Evolutionary conservation across 441 rosid genomes (phyloP).

Genomic region (Biscutella laevigata): DNA sequence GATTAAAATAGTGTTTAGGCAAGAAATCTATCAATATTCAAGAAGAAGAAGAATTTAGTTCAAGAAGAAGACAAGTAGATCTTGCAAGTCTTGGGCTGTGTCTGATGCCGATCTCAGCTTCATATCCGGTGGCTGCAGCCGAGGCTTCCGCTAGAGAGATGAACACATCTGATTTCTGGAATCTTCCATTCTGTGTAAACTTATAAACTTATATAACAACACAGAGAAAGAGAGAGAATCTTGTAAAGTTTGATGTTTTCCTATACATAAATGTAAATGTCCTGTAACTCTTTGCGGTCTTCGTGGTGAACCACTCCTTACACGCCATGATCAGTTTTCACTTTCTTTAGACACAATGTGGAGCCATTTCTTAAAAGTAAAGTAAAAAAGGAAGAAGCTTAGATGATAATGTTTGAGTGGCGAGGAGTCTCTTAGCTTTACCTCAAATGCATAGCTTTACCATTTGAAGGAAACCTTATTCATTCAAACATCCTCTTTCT

Average conservation of each 20-base stretch:
- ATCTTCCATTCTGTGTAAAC: conserved; percentile 48
- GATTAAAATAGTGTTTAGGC: conserved; percentile 10
- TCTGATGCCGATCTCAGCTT: conserved; percentile 79
- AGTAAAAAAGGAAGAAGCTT: too few relatives aligned
- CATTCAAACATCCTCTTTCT: background rate
- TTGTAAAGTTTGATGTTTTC: conserved; percentile 19
- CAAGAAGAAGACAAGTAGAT: conserved; percentile 48
- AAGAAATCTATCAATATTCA: conserved; percentile 10
- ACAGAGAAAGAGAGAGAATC: background rate
- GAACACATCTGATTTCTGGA: conserved; percentile 69
- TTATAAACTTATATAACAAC: conserved; percentile 11
- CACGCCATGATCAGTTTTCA: too few relatives aligned
- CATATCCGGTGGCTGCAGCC: conserved; percentile 59
- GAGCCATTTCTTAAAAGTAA: too few relatives aligned
- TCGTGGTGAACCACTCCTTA: too few relatives aligned
- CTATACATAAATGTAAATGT: conserved; percentile 16
- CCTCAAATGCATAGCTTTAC: too few relatives aligned
- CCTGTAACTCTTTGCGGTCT: too few relatives aligned
- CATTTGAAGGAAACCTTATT: too few relatives aligned
- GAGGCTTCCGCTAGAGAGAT: conserved; percentile 38
- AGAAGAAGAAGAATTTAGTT: conserved; percentile 34
- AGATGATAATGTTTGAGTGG: too few relatives aligned
- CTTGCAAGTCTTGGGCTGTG: conserved; percentile 84
- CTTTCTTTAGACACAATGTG: too few relatives aligned
- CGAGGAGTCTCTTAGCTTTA: too few relatives aligned